phyloP scores from a whole-genome alignment of 345 rosid species.

The Cardiospermum halicacabum region DNA sequence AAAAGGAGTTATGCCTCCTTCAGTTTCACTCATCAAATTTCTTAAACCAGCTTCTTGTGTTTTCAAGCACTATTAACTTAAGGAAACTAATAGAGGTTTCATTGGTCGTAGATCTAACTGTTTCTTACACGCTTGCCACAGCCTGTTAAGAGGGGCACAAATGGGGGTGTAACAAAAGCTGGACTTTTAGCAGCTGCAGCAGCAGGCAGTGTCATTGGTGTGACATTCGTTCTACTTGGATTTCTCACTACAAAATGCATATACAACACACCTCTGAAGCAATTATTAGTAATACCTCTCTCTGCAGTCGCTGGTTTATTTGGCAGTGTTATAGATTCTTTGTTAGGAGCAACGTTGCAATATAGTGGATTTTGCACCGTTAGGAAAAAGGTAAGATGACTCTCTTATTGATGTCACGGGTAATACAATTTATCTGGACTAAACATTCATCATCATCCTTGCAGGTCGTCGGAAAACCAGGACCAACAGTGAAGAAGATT shows the following conservation, averaged over 20 bases:
- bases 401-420: background rate
- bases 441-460: conserved; percentile 5
- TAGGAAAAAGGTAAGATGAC: conserved; percentile 63
- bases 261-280: conserved; percentile 49
- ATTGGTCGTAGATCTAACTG: conserved; percentile 12
- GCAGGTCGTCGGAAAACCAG: conserved; percentile 91
- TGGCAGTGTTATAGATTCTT: conserved; percentile 83
- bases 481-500: conserved; percentile 87
- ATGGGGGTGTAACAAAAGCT: conserved; percentile 81
- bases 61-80: background rate
- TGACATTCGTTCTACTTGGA: conserved; percentile 65
- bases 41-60: background rate
- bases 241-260: conserved; percentile 59
- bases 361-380: conserved; percentile 96
- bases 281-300: conserved; percentile 71
- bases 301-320: conserved; percentile 68
- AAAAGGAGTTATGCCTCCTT: background rate
- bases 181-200: conserved; percentile 85
- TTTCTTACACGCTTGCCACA: conserved; percentile 28
- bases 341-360: conserved; percentile 89
- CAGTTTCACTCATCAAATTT: background rate
- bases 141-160: conserved; percentile 91
- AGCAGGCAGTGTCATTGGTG: conserved; percentile 71
- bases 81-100: background rate
- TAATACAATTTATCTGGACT: background rate